Percentiles rank a stretch among this genome's conserved stretches.
These are phyloP conservation scores for Neoboletus magnificus DNA, from an alignment of 768 basidiomycete species.

Conservation along the genomic window DNA sequence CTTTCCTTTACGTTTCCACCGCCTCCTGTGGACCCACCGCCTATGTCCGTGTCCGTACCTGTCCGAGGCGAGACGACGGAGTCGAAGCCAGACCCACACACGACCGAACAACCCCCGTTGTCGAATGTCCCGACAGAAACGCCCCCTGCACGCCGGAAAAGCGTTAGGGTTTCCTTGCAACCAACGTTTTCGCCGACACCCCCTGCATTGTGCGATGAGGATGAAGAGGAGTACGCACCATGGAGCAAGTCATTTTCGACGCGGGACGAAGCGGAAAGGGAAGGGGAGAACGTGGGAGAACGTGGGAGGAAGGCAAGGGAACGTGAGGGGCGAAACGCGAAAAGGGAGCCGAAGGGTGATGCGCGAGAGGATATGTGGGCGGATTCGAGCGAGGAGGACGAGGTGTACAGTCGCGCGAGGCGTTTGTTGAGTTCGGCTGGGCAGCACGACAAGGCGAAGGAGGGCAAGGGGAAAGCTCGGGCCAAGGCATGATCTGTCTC, in stretches of 20 bases:
- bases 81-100: background rate
- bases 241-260: constrained; percentile 10
- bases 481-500: background rate
- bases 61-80: background rate
- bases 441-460: constrained; percentile 19
- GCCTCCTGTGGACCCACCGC: constrained; percentile 11
- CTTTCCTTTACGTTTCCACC: constrained; percentile 15
- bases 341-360: background rate
- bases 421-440: constrained; percentile 47
- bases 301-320: background rate
- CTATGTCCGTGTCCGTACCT: background rate
- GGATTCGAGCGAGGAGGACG: constrained; percentile 76
- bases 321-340: constrained; percentile 5
- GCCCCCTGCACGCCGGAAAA: constrained; percentile 47
- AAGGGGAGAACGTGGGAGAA: background rate
- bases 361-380: constrained; percentile 51
- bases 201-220: constrained; percentile 57
- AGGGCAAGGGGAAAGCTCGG: constrained; percentile 8
- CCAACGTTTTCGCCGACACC: constrained; percentile 76
- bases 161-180: constrained; percentile 72
- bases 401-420: constrained; percentile 59
- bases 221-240: constrained; percentile 21
- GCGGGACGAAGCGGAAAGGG: constrained; percentile 4
- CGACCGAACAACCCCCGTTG: background rate
- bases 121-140: constrained; percentile 17